These are phyloP conservation scores for Tagetes patula DNA, from an alignment of 129 eudicot genomes.

Conservation along the genomic window DNA sequence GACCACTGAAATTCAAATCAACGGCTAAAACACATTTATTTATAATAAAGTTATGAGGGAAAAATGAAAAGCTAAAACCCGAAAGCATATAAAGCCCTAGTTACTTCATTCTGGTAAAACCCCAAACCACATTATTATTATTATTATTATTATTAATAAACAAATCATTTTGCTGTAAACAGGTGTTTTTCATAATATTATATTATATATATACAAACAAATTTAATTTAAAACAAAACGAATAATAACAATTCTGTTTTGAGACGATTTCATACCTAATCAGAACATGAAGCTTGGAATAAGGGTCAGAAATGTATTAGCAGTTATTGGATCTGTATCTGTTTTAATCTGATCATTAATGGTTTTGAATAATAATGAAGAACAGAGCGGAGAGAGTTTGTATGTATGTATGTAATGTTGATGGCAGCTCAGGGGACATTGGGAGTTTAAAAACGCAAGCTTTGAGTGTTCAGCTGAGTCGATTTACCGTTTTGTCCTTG, in stretches of 20 bases:
- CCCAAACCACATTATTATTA: not conserved
- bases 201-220: constrained; percentile 1
- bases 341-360: no score
- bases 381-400: not conserved
- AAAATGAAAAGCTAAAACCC: not conserved
- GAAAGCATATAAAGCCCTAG: not conserved
- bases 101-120: not conserved
- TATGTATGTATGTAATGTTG: not conserved
- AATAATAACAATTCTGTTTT: not conserved
- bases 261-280: constrained; percentile 1
- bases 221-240: not conserved
- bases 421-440: constrained; percentile 1
- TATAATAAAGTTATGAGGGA: not conserved
- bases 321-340: not conserved
- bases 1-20: constrained; percentile 2
- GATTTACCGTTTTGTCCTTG: constrained; percentile 6
- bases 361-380: not conserved
- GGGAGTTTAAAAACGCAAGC: not conserved
- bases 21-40: not conserved
- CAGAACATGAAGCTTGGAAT: constrained; percentile 6
- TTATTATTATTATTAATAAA: not conserved
- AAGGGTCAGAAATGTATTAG: not conserved
- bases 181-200: not conserved
- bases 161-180: constrained; percentile 6
- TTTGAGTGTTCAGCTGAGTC: not conserved